phyloP scores from a whole-genome alignment of 306 rosid genomes.

The Ceratonia siliqua region DNA sequence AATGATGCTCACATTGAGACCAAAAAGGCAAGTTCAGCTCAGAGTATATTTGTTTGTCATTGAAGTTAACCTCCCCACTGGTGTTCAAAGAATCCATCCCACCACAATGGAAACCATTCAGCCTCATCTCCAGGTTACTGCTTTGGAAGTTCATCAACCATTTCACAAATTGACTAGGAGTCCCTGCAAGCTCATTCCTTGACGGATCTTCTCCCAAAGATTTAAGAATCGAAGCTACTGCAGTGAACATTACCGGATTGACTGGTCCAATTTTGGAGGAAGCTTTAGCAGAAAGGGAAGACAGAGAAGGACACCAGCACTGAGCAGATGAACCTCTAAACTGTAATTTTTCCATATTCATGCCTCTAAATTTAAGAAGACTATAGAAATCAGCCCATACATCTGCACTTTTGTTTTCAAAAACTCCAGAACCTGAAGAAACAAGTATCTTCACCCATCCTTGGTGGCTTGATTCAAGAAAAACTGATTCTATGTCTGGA shows the following conservation, averaged over 20 bases:
- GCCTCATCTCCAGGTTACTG: slow-evolving; percentile 65
- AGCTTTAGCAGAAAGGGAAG: slow-evolving; percentile 43
- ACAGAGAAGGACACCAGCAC: slow-evolving; percentile 77
- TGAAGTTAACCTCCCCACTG: slow-evolving; percentile 34
- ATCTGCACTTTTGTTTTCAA: slow-evolving; percentile 53
- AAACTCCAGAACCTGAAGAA: slow-evolving; percentile 76
- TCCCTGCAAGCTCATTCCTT: slow-evolving; percentile 77
- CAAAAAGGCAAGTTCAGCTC: slow-evolving; percentile 73
- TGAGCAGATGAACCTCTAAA: slow-evolving; percentile 39
- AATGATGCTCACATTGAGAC: slow-evolving; percentile 97
- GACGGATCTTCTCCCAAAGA: slow-evolving; percentile 91
- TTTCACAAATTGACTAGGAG: slow-evolving; percentile 74
- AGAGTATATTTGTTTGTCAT: slow-evolving; percentile 44
- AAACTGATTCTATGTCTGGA: slow-evolving; percentile 61
- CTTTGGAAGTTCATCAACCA: slow-evolving; percentile 83
- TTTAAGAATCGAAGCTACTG: slow-evolving; percentile 73
- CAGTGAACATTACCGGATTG: slow-evolving; percentile 62
- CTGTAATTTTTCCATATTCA: slow-evolving; percentile 38
- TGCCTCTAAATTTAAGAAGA: slow-evolving; percentile 69
- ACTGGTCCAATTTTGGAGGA: slow-evolving; percentile 44
- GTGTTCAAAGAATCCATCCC: slow-evolving; percentile 38
- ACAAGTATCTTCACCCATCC: slow-evolving; percentile 58
- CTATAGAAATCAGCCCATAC: slow-evolving; percentile 68
- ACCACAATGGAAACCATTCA: slow-evolving; percentile 52
- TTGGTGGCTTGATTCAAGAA: slow-evolving; percentile 56